These are phyloP conservation scores for Emmonsiellopsis sp. DNA, from an alignment of 2,329 filamentous ascomycete genomes.

Conservation along the genomic window DNA sequence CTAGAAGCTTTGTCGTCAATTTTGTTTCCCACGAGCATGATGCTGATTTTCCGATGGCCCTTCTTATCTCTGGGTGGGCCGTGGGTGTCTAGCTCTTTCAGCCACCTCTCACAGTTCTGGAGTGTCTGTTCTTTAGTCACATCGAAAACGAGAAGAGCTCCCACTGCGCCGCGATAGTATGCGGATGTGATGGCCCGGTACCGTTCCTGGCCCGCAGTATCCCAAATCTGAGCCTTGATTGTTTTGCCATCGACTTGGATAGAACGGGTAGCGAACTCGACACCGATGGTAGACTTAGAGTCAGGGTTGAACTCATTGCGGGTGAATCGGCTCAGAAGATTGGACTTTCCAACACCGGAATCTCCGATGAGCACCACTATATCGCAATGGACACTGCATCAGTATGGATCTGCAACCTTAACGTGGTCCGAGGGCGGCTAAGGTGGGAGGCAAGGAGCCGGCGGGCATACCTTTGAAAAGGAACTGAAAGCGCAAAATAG, in stretches of 20 bases:
- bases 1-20: conserved; percentile 98
- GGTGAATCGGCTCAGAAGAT: conserved; percentile 97
- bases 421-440: conserved; percentile 4
- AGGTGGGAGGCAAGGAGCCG: conserved; percentile 17
- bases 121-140: conserved; percentile 99
- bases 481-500: conserved; percentile 55
- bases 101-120: conserved; percentile 96
- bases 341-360: conserved; percentile 99
- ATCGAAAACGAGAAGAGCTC: conserved; percentile 95
- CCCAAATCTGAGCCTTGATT: conserved; percentile 99
- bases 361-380: conserved; percentile 97
- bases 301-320: conserved; percentile 99
- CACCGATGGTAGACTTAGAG: conserved; percentile 98
- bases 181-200: conserved; percentile 98
- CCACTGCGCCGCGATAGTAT: conserved; percentile 96
- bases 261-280: conserved; percentile 96
- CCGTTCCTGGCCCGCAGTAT: conserved; percentile 96
- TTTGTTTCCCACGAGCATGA: conserved; percentile 99
- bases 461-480: conserved; percentile 83
- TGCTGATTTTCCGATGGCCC: conserved; percentile 67
- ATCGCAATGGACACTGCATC: conserved; percentile 10
- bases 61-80: too few species aligned
- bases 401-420: not conserved
- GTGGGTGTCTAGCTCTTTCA: conserved; percentile 89
- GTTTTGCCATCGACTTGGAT: conserved; percentile 99